Conservation (phyloP, 2,329 filamentous ascomycete species). For the Metarhizium anisopliae region DNA sequence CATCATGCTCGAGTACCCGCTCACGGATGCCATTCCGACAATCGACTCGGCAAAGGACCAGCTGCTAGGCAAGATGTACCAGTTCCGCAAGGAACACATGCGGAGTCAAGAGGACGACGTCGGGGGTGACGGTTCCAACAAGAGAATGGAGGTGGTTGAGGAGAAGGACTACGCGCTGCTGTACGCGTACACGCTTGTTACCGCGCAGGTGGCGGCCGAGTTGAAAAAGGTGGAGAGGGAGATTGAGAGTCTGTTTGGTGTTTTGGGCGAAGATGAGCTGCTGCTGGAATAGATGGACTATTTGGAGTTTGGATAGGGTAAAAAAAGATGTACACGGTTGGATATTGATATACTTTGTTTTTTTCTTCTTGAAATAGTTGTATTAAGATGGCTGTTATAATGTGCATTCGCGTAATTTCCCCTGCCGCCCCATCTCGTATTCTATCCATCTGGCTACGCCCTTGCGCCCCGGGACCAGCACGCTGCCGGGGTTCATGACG, state of each 20-base stretch:
- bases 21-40: constrained; percentile 81
- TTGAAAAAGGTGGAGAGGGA: constrained; percentile 50
- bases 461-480: constrained; percentile 61
- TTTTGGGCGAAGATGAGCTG: constrained; percentile 51
- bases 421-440: constrained; percentile 62
- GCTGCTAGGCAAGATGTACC: constrained; percentile 77
- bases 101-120: constrained; percentile 14
- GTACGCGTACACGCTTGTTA: constrained; percentile 78
- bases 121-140: constrained; percentile 13
- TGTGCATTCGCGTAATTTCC: constrained; percentile 53
- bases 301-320: too few species aligned
- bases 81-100: constrained; percentile 65
- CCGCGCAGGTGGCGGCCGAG: constrained; percentile 57
- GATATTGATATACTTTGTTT: too few species aligned
- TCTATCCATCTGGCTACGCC: constrained; percentile 77
- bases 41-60: constrained; percentile 73
- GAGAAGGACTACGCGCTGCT: constrained; percentile 83
- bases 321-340: neutral
- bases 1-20: constrained; percentile 87
- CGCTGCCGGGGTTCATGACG: constrained; percentile 81
- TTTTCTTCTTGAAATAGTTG: too few species aligned
- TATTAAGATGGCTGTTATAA: constrained; percentile 28
- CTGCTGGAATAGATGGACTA: constrained; percentile 37
- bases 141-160: constrained; percentile 34
- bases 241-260: constrained; percentile 54